Conservation (phyloP, 2,329 filamentous ascomycete genomes). For the Hypoxylon sp. region DNA sequence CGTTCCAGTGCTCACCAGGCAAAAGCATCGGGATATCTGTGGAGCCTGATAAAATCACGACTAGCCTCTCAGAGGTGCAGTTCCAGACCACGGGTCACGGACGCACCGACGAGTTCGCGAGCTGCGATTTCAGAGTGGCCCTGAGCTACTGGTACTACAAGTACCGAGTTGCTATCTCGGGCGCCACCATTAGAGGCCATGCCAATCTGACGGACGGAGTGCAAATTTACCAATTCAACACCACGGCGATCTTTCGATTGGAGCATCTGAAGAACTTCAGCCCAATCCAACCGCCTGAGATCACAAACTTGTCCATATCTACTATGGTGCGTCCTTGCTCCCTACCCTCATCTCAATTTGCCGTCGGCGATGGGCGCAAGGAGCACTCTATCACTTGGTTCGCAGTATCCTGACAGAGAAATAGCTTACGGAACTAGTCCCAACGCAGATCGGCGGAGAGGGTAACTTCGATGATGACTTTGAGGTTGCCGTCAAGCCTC, state of each 20-base stretch:
- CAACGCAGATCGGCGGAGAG: conserved; percentile 17
- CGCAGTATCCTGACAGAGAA: not conserved
- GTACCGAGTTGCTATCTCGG: conserved; percentile 25
- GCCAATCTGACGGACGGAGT: conserved; percentile 26
- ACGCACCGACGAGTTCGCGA: conserved; percentile 13
- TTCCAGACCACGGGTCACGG: conserved; percentile 15
- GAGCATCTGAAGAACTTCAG: conserved; percentile 27
- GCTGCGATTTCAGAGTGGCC: conserved; percentile 19
- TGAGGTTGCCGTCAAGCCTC: conserved; percentile 2
- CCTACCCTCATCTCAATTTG: not conserved
- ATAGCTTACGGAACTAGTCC: conserved; percentile 14
- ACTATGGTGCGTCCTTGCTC: conserved; percentile 19
- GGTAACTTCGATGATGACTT: conserved; percentile 28
- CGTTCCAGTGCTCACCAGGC: conserved; percentile 25
- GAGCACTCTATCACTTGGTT: not conserved
- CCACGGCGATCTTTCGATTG: conserved; percentile 21
- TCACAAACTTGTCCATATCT: conserved; percentile 25
- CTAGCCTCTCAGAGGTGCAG: conserved; percentile 24
- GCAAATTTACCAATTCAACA: conserved; percentile 22
- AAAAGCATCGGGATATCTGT: conserved; percentile 25
- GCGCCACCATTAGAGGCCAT: conserved; percentile 17
- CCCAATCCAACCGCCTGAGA: conserved; percentile 21
- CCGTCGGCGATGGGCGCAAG: no score
- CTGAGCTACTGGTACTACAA: conserved; percentile 27
- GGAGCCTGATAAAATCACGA: conserved; percentile 11